Percentiles rank a stretch among this genome's conserved stretches.
Conservation (phyloP, 2,329 filamentous ascomycete genomes). For the Dactylellina sp. region DNA sequence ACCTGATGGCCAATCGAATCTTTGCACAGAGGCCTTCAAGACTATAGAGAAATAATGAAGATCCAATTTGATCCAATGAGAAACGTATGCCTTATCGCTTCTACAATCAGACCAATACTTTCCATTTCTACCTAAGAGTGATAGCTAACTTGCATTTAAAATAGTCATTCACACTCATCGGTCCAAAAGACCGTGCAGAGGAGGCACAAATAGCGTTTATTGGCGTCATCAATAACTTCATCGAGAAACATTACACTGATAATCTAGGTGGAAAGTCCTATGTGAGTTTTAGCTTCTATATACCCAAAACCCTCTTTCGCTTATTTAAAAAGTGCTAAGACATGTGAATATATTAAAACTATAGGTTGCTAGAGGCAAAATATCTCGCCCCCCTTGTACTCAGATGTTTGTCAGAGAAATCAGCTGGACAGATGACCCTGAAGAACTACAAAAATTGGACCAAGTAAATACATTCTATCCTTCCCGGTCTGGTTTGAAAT, state of each 20-base stretch:
- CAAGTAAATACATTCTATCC: slow-evolving; percentile 6
- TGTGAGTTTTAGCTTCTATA: slow-evolving; percentile 9
- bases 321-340: neutral
- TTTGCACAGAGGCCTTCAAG: slow-evolving; percentile 21
- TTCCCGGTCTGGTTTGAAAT: neutral
- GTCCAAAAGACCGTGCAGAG: slow-evolving; percentile 21
- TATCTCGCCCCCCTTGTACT: slow-evolving; percentile 32
- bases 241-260: slow-evolving; percentile 30
- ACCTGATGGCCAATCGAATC: neutral
- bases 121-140: neutral
- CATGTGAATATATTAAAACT: neutral
- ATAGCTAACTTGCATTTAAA: slow-evolving; percentile 7
- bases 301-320: neutral
- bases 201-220: slow-evolving; percentile 35
- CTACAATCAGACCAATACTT: neutral
- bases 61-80: slow-evolving; percentile 39
- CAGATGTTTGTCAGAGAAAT: slow-evolving; percentile 41
- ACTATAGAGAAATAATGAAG: slow-evolving; percentile 41
- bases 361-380: slow-evolving; percentile 28
- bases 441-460: slow-evolving; percentile 25
- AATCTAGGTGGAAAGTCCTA: slow-evolving; percentile 15
- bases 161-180: slow-evolving; percentile 47
- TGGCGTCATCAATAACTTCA: slow-evolving; percentile 15
- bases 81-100: slow-evolving; percentile 20
- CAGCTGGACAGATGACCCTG: slow-evolving; percentile 41